Evolutionary conservation across 192 early-diverging fungal genomes (phyloP), one percentile per base, ranked within the genome.

Genomic region (Entomortierella chlamydospora): DNA sequence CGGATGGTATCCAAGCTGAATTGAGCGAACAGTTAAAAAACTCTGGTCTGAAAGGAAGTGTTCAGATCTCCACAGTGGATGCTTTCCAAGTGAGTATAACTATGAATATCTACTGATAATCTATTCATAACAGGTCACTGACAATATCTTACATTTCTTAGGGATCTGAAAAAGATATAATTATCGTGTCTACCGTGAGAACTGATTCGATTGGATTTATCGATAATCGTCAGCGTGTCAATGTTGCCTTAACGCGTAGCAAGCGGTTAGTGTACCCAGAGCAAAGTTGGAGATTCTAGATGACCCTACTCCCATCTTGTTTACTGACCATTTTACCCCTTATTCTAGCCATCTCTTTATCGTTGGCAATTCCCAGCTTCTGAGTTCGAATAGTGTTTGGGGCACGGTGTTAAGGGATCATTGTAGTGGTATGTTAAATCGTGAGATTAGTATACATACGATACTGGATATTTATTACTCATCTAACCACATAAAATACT

Each of bases 91-190:
- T 76, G 73, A 13, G 61, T 33, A 30, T 7, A 57, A 34, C 9
- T 26, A 25, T 6, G 22, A 30, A 26, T 13, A 15, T n/a, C 17
- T 12, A 42, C 20, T 12, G 56, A 51, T 10, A 23, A 26, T 42
- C 20, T 53, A 2, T n/a, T n/a, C n/a, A n/a, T n/a, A 22, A 50
- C 18, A 10, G 4, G 22, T 37, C 34, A 37, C 34, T 37, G 34
- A 37, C 5, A 37, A 4, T 37, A 37, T 37, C 34, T 37, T 7
- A 7, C 10, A 4, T 37, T 10, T 37, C 2, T 47, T 85, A 94
- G 80, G 93, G 93, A 29, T 91, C 92, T 13, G 93, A 95, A 56
- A 92, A 90, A 58, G 84, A 90, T n/a, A 73, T 95, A 29, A 94
- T 95, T 61, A 71, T 95, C 31, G 69, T 95, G 22, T 88, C 86